Evolutionary conservation across 495 filamentous ascomycete species (phyloP).

Genomic region (Penicillium odoratum): DNA sequence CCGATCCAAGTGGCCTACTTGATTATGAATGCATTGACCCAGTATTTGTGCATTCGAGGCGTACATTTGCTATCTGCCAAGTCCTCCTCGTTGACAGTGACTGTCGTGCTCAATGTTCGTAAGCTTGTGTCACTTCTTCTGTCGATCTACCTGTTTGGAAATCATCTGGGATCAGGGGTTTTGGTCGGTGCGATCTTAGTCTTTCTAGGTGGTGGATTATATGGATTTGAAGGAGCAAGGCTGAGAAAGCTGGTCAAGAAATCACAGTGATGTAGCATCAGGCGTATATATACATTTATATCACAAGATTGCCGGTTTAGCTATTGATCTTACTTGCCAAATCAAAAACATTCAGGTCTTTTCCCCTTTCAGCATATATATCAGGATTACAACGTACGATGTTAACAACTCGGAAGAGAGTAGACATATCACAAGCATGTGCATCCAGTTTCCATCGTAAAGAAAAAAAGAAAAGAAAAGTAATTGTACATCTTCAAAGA

Average conservation of each 20-base stretch:
- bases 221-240: conserved; percentile 70
- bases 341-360: neutral
- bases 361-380: no score
- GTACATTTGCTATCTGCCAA: conserved; percentile 87
- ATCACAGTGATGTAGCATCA: conserved; percentile 22
- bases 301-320: no score
- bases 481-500: conserved; percentile 29
- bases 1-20: conserved; percentile 75
- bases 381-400: no score
- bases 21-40: conserved; percentile 80
- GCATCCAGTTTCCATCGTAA: conserved; percentile 12
- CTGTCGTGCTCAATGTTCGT: conserved; percentile 90
- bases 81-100: conserved; percentile 89
- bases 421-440: conserved; percentile 21
- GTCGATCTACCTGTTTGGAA: conserved; percentile 93
- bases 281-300: conserved; percentile 6
- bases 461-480: neutral
- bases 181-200: conserved; percentile 79
- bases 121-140: conserved; percentile 90
- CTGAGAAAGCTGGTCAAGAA: conserved; percentile 33
- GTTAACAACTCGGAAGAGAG: conserved; percentile 4
- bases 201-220: conserved; percentile 83
- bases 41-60: conserved; percentile 91
- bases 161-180: conserved; percentile 70
- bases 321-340: neutral